phyloP scores from a whole-genome alignment of 768 basidiomycete species.

The Suillus bovinus region DNA sequence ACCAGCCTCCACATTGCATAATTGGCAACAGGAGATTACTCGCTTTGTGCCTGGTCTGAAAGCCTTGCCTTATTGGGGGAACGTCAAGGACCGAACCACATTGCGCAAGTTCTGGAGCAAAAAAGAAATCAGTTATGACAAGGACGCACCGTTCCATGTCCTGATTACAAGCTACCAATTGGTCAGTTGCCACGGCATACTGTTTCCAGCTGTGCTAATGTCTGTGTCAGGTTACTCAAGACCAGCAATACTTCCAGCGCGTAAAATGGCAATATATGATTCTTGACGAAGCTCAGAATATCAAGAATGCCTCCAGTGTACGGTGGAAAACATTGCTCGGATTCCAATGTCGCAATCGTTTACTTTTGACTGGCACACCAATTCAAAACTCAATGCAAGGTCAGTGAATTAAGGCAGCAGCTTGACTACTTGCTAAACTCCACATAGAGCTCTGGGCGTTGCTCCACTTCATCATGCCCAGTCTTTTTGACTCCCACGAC shows the following conservation, averaged over 20 bases:
- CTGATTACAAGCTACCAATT: conserved; percentile 97
- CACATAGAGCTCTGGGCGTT: conserved; percentile 92
- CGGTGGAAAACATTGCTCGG: conserved; percentile 97
- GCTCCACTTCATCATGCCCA: conserved; percentile 99
- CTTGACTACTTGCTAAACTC: conserved; percentile 8
- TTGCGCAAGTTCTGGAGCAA: conserved; percentile 97
- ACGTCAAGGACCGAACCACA: conserved; percentile 92
- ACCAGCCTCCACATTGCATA: conserved; percentile 95
- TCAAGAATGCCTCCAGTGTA: conserved; percentile 95
- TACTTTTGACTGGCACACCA: conserved; percentile 95
- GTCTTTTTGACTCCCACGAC: conserved; percentile 97
- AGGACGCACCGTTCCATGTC: conserved; percentile 95
- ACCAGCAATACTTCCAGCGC: conserved; percentile 96
- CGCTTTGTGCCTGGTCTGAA: conserved; percentile 94
- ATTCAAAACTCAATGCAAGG: conserved; percentile 99
- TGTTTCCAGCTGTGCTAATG: conserved; percentile 8
- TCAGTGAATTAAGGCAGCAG: conserved; percentile 32
- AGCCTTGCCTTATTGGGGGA: conserved; percentile 98
- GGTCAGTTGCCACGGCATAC: conserved; percentile 42
- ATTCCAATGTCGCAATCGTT: conserved; percentile 93
- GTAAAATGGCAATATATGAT: conserved; percentile 99
- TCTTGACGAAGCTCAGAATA: conserved; percentile 99
- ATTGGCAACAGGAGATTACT: conserved; percentile 98
- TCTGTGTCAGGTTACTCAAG: conserved; percentile 75
- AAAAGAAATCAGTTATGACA: conserved; percentile 93